Percentiles rank a stretch among this genome's conserved stretches.
These are phyloP conservation scores for Botrytis tulipae DNA, from an alignment of 2,329 filamentous ascomycete species.

Conservation along the genomic window DNA sequence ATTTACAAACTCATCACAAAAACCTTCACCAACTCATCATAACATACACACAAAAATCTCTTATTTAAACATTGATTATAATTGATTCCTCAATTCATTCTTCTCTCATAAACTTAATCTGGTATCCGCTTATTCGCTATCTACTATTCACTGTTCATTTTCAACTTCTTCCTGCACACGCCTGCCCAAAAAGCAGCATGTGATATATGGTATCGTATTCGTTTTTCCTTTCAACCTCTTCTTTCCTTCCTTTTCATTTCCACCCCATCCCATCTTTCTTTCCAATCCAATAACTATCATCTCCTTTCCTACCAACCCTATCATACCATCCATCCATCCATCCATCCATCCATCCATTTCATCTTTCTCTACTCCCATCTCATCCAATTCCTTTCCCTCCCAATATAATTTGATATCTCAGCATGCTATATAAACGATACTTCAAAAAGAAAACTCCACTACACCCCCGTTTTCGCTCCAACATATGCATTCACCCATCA, in stretches of 20 bases:
- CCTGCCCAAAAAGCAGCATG: background rate
- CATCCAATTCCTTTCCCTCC: background rate
- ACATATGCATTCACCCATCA: background rate
- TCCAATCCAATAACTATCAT: background rate
- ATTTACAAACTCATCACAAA: too few species aligned
- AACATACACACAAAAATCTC: background rate
- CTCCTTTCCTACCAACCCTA: background rate
- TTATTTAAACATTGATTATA: background rate
- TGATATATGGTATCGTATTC: conserved; percentile 13
- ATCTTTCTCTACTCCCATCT: background rate
- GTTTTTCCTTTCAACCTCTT: background rate
- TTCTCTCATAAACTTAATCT: background rate
- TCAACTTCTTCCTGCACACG: background rate
- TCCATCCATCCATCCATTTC: background rate
- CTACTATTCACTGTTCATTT: background rate
- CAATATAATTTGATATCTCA: conserved; percentile 1
- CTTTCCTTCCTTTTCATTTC: background rate
- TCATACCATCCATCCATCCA: background rate
- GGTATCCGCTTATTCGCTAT: conserved; percentile 4
- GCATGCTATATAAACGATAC: background rate
- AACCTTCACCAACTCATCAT: too few species aligned
- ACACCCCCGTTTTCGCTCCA: background rate
- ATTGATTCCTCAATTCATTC: background rate
- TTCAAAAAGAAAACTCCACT: conserved; percentile 5
- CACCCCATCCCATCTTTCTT: background rate